Evolutionary conservation across 768 basidiomycete species (phyloP), one percentile per base, ranked within the genome.

Genomic region (Auriscalpium vulgare): DNA sequence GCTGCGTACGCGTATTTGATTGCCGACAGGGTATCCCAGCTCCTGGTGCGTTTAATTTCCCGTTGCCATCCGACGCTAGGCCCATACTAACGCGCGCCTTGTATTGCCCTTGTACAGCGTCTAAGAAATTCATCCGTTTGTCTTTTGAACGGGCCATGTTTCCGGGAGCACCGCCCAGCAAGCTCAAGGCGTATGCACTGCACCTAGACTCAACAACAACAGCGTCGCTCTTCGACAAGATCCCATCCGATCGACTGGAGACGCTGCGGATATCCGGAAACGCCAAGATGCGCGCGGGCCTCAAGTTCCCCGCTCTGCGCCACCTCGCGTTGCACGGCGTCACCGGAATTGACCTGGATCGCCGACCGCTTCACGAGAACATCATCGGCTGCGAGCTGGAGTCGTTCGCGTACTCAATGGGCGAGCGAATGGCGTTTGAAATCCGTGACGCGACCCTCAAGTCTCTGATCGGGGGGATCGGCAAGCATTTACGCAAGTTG

Each of bases 101-200:
- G 29, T 14, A 36, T 51, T 17, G 11, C 50, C 8, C 34, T 35
- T 35, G 29, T 35, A 14, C 40, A 43, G 40, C 14, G 17, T 43
- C 13, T 48, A 19, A 19, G 14, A 8, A 13, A 23, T 48, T 4
- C 17, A 11, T 29, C 47, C 47, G 21, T 13, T 11, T 48, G 13
- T 48, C 47, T 16, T 74, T 73, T 59, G 74, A 75, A 57, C 58
- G 65, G n/a, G 69, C 70, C 6, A 69, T 75, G 67, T 75, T 69
- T 49, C 75, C 72, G 0, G n/a, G 21, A 43, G 8, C 40, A 43
- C 37, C 50, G 50, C 23, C 55, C 50, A 19, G 48, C 62, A 13
- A 55, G 19, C 56, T 37, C 37, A 29, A 37, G 19, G 57, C 64
- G 1, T 73, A 75, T 57, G 69, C 73, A 57, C 65, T 75, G 8